Evolutionary conservation across 164 flowering plant genomes (phyloP), one percentile per base, ranked within the genome.

Genomic region (grape (Vitis vinifera)): DNA sequence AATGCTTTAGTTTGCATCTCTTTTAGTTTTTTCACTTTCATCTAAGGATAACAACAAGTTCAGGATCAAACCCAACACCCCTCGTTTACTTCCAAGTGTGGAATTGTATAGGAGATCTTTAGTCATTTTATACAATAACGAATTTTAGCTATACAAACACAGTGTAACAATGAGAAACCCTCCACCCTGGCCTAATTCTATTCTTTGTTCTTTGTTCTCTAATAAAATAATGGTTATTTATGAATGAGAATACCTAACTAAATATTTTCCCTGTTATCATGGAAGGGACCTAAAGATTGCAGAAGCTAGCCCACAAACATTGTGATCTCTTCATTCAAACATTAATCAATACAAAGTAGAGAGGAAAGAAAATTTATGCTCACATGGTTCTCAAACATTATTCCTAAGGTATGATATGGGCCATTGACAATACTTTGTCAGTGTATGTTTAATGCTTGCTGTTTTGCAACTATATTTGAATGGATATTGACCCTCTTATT

Each of bases 371-470:
- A 17, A 51, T 0, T 48, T 55, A 17, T 23, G 76, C 91, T 82
- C 74, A 91, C 97, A 80, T 84, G 62, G 64, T 89, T 91, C 48
- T 77, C 81, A 37, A 79, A 69, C 79, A 91, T 65, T 64, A 78
- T 77, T 30, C 50, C 71, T 84, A 88, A 74, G 16, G 86, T 78
- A 23, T 69, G 17, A 62, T 87, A 80, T 63, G 89, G 68, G 76
- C 77, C 77, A 56, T 79, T 73, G 51, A 89, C 88, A 63, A 89
- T 91, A 80, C 86, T 87, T 77, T 88, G 89, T 94, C 97, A 87
- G 72, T 88, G 89, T 71, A 82, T 72, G 65, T 76, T 82, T 63
- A 89, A 85, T 66, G 87, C 85, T 74, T 89, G 90, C 57, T 88
- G 97, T 69, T 84, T 91, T 50, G 88, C 87, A 55, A 81, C 80